A percentile compares a stretch with the other conserved stretches of the same genome.
Evolutionary conservation across 192 early-diverging fungal genomes (phyloP).

Genomic region (Endogone sp.): DNA sequence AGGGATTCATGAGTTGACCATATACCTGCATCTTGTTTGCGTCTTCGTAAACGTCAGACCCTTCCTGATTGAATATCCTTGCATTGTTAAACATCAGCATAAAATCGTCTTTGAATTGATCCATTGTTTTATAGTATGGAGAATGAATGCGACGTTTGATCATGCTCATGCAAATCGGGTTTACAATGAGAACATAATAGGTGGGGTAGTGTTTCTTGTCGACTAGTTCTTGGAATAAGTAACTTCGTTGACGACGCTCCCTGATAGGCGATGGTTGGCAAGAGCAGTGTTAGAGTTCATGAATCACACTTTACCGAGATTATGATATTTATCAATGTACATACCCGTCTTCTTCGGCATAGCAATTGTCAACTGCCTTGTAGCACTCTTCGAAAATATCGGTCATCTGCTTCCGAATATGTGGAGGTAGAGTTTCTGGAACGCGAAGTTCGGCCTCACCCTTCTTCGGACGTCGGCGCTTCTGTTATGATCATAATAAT

Average conservation of each 20-base stretch:
- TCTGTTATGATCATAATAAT: slow-evolving; percentile 16
- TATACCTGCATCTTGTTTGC: slow-evolving; percentile 59
- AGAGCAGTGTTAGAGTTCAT: slow-evolving; percentile 8
- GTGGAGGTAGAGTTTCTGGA: slow-evolving; percentile 46
- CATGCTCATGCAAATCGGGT: slow-evolving; percentile 86
- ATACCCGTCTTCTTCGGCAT: slow-evolving; percentile 41
- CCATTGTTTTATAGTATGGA: slow-evolving; percentile 57
- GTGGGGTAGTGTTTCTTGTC: slow-evolving; percentile 72
- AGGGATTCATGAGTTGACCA: neutral
- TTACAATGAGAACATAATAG: slow-evolving; percentile 87
- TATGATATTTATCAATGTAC: too few relatives aligned
- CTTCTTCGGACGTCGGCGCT: slow-evolving; percentile 16
- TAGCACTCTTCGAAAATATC: slow-evolving; percentile 53
- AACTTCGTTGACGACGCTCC: slow-evolving; percentile 55
- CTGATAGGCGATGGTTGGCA: too few relatives aligned
- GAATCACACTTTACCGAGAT: too few relatives aligned
- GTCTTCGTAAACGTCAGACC: slow-evolving; percentile 88
- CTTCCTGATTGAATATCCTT: slow-evolving; percentile 86
- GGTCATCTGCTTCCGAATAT: slow-evolving; percentile 51
- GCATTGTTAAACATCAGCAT: slow-evolving; percentile 91
- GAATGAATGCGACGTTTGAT: slow-evolving; percentile 76
- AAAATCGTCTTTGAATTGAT: slow-evolving; percentile 77
- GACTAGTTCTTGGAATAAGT: slow-evolving; percentile 77
- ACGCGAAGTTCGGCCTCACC: slow-evolving; percentile 18
- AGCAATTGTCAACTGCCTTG: slow-evolving; percentile 57